Evolutionary conservation across 441 rosid species (phyloP).

Genomic region (Adansonia grandidieri): DNA sequence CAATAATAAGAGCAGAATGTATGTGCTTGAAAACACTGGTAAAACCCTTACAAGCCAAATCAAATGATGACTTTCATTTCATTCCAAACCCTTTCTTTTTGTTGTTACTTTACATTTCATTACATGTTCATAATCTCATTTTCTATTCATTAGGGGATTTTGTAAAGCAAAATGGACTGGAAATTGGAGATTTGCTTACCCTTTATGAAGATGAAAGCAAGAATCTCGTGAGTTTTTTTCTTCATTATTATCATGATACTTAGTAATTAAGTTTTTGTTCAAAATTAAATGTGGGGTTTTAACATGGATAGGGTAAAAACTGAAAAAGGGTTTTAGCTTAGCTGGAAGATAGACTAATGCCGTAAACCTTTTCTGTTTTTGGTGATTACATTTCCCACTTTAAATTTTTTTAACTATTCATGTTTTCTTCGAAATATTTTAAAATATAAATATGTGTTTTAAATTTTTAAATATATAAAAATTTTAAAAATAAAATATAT

Average conservation of each 20-base stretch:
- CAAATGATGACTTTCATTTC: not conserved
- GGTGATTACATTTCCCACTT: too few species aligned
- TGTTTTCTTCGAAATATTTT: constrained; percentile 8
- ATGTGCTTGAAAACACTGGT: constrained; percentile 83
- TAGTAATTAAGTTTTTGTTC: constrained; percentile 19
- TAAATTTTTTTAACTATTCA: too few species aligned
- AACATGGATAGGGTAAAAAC: constrained; percentile 7
- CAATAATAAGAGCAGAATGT: constrained; percentile 85
- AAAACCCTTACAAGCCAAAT: not conserved
- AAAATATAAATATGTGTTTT: too few species aligned
- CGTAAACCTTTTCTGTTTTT: constrained; percentile 12
- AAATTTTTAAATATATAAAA: too few species aligned
- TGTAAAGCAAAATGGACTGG: constrained; percentile 55
- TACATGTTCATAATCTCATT: not conserved
- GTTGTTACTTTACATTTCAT: not conserved
- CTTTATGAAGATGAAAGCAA: constrained; percentile 76
- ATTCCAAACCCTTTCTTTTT: not conserved
- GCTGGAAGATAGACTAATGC: constrained; percentile 43
- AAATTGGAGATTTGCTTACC: constrained; percentile 60
- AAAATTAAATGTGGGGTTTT: constrained; percentile 12
- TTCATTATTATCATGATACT: constrained; percentile 15
- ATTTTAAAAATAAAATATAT: too few species aligned
- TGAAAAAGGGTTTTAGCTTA: constrained; percentile 41
- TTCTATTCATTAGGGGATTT: constrained; percentile 55
- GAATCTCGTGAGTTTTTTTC: constrained; percentile 67